Evolutionary conservation across 2,329 filamentous ascomycete species (phyloP), one percentile per base, ranked within the genome.

Genomic region (Talaromyces sp.): DNA sequence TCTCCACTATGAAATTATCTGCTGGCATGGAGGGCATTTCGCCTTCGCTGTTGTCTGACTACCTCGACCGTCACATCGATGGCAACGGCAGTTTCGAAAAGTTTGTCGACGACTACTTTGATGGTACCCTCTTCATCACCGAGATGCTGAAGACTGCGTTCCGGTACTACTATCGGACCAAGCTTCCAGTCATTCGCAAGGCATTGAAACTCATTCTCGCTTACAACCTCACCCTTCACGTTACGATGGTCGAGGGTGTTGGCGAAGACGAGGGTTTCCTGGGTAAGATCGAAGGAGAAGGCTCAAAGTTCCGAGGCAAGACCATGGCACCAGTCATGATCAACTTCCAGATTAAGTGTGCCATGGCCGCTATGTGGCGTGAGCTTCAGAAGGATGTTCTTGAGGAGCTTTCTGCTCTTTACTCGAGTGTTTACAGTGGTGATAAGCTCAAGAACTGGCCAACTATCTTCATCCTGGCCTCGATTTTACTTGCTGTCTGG

Each of bases 361-460:
- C 92, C 58, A 88, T 97, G 79, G 93, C 92, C 66, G 92, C 95
- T 70, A 95, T 97, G 91, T 97, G 93, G 93, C 92, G 93, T 65
- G 92, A 96, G 76, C 82, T 97, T 61, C 92, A 97, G 75, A 96
- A 95, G 80, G 93, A 97, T 68, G 92, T 97, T 41, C 83, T 97
- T 2, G 92, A 96, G 79, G 93, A 97, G 80, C 84, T 97, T 1
- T 97, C 93, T 1, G 80, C 86, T 7, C 83, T 97, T 14, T 97
- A 97, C 83, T 95, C 91, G n/a, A 96, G 92, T 65, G 93, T 97
- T 51, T 97, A 97, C 83, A 95, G 90, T 69, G 93, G 93, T 62
- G 93, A 97, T 75, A 93, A 95, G 77, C 85, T 97, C 68, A 97
- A 96, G 86, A 96, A 97, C 80, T 97, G 93, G 93, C 93, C 93